A percentile compares a stretch with the other conserved stretches of the same genome.
Conservation (phyloP, 2,329 filamentous ascomycete species). For the Trichophyton schoenleinii region DNA sequence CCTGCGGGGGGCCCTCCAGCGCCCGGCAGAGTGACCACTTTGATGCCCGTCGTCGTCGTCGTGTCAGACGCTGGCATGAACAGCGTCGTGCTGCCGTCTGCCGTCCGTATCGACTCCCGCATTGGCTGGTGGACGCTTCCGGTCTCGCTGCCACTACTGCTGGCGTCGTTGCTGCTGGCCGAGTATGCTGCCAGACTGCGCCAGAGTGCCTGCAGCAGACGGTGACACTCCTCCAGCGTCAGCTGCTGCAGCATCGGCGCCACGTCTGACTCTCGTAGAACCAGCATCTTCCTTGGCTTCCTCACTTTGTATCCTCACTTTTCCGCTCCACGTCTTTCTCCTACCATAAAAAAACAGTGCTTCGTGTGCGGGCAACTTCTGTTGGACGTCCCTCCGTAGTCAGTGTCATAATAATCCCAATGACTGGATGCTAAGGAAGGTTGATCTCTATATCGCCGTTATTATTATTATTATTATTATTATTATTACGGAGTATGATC, state of each 20-base stretch:
- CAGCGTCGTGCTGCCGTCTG: conserved; percentile 43
- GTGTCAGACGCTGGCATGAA: conserved; percentile 63
- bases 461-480: no score
- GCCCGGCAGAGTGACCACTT: conserved; percentile 54
- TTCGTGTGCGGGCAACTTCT: no score
- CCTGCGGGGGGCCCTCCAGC: conserved; percentile 42
- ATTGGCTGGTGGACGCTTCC: conserved; percentile 32
- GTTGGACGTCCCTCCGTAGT: no score
- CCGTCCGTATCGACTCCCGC: conserved; percentile 30
- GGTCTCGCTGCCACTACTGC: conserved; percentile 1
- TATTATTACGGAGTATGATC: no score
- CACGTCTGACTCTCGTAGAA: conserved; percentile 16
- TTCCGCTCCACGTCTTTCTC: no score
- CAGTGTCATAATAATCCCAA: no score
- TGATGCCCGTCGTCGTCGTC: conserved; percentile 50
- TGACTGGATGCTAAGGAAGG: no score
- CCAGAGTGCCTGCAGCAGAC: conserved; percentile 27
- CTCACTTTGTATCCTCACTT: background rate
- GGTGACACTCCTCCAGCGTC: conserved; percentile 22
- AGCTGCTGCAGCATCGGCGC: conserved; percentile 23
- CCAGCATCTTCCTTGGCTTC: conserved; percentile 8
- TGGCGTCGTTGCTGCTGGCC: background rate
- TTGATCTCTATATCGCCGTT: no score
- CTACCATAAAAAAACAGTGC: no score
- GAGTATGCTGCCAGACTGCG: conserved; percentile 24